These are phyloP conservation scores for Diaporthe australafricana DNA, from an alignment of 2,329 filamentous ascomycete species.

Conservation along the genomic window DNA sequence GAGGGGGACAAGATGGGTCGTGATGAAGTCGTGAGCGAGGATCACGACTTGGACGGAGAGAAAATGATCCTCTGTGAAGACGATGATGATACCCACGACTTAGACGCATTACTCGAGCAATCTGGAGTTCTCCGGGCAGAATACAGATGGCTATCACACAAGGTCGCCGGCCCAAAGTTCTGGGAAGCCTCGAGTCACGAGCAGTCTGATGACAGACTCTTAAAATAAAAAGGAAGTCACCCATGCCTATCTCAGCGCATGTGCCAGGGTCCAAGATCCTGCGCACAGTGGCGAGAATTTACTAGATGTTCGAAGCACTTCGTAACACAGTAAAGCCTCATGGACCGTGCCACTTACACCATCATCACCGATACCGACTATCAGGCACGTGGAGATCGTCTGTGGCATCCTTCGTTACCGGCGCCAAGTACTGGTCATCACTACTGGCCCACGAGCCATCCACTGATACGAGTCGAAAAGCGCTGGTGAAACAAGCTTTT, in stretches of 20 bases:
- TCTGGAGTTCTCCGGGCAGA: background rate
- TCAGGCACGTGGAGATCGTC: background rate
- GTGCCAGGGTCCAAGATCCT: background rate
- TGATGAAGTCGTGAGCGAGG: background rate
- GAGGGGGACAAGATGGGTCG: background rate
- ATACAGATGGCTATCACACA: background rate
- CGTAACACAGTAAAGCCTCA: background rate
- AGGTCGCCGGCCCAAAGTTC: background rate
- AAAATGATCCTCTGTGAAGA: background rate
- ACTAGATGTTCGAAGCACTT: background rate
- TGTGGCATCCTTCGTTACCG: background rate
- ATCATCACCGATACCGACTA: background rate
- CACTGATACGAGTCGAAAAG: background rate
- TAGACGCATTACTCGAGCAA: slow-evolving; percentile 2
- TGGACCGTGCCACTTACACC: background rate
- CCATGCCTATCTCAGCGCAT: background rate
- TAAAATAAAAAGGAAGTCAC: background rate
- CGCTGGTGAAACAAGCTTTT: slow-evolving; percentile 5
- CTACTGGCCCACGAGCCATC: background rate
- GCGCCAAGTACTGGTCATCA: background rate
- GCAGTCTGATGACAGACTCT: background rate
- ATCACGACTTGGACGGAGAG: background rate
- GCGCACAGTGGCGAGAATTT: background rate
- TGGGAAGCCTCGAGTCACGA: background rate
- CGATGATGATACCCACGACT: slow-evolving; percentile 24